These are phyloP conservation scores for Suhomyces chickasaworum DNA, from an alignment of 1,139 yeast species.

Conservation along the genomic window DNA sequence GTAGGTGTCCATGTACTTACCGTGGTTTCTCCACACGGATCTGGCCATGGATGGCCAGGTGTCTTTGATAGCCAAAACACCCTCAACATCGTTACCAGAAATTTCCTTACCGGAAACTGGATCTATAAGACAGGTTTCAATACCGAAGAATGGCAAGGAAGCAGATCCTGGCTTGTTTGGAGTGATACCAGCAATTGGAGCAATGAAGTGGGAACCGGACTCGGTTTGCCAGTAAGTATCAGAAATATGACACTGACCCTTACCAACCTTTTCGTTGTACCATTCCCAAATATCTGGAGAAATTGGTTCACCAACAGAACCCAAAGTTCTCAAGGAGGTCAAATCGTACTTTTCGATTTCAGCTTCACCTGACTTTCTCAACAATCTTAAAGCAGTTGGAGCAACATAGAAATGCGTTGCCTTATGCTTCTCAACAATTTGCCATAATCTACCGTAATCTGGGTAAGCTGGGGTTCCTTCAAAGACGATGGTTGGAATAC, in stretches of 20 bases:
- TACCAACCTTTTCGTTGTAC: slow-evolving; percentile 93
- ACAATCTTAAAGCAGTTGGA: slow-evolving; percentile 94
- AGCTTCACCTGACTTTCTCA: slow-evolving; percentile 89
- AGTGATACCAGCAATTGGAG: slow-evolving; percentile 91
- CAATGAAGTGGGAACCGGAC: slow-evolving; percentile 93
- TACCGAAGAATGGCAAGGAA: slow-evolving; percentile 94
- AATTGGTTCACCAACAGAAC: slow-evolving; percentile 98
- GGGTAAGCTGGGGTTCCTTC: slow-evolving; percentile 99
- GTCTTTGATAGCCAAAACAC: slow-evolving; percentile 85
- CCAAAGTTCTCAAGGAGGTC: slow-evolving; percentile 88
- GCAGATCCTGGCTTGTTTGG: slow-evolving; percentile 99
- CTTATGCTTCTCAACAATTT: slow-evolving; percentile 87
- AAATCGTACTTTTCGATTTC: slow-evolving; percentile 86
- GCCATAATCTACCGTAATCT: slow-evolving; percentile 95
- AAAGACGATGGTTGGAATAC: slow-evolving; percentile 88
- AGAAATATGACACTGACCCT: slow-evolving; percentile 79
- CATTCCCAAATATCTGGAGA: slow-evolving; percentile 99
- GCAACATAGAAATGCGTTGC: slow-evolving; percentile 98
- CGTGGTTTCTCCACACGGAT: slow-evolving; percentile 90
- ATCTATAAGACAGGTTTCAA: slow-evolving; percentile 85
- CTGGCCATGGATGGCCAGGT: slow-evolving; percentile 99
- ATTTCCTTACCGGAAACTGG: slow-evolving; percentile 87
- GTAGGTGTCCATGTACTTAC: slow-evolving; percentile 89
- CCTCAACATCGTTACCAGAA: slow-evolving; percentile 89
- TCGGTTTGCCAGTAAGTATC: slow-evolving; percentile 99